Base-by-base conservation (phyloP, 345 rosid species). In the Jatropha curcas region DNA sequence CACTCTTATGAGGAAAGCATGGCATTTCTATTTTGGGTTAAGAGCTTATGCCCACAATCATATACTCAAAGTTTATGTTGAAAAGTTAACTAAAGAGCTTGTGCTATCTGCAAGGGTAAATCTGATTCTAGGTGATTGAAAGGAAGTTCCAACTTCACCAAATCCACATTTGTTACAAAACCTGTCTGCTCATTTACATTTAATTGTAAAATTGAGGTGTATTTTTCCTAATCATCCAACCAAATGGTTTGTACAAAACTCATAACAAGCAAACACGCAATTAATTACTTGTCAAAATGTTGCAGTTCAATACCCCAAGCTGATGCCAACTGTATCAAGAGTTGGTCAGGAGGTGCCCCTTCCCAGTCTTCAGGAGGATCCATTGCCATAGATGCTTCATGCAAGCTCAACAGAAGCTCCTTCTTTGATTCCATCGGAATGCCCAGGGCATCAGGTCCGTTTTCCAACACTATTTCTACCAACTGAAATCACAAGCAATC, bases 311-410 rank as follows among this genome's bases (percentile, higher is more conserved):
- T 93, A 59, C 82, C 91, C 98, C 99, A 96, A 14, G 95, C 90
- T 60, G 97, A 85, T 68, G 97, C 95, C 77, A 96, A 79, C 83
- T 93, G 99, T 80, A 88, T 68, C 81, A 90, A 77, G 53, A 96
- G 95, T 76, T 90, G 97, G 53, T 89, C 91, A 14, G 94, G 97
- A 0, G 81, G 74, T 0, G 79, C 88, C 60, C 99, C 97, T 82
- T 96, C 97, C 99, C 99, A 93, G 53, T 96, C 98, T 62, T 96
- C 97, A 8, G 97, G 89, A 25, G 86, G 89, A 65, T 87, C 98
- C 76, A 89, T 83, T 17, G 91, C 69, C 0, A 90, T 82, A 28
- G 90, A 87, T 8, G 91, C 89, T 71, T 96, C 98, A 39, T 91
- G 88, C 62, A 96, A 83, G 73, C 87, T 93, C 82, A 86, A 73